phyloP scores from a whole-genome alignment of 371 early-diverging fungal species.

The Mucor saturninus region DNA sequence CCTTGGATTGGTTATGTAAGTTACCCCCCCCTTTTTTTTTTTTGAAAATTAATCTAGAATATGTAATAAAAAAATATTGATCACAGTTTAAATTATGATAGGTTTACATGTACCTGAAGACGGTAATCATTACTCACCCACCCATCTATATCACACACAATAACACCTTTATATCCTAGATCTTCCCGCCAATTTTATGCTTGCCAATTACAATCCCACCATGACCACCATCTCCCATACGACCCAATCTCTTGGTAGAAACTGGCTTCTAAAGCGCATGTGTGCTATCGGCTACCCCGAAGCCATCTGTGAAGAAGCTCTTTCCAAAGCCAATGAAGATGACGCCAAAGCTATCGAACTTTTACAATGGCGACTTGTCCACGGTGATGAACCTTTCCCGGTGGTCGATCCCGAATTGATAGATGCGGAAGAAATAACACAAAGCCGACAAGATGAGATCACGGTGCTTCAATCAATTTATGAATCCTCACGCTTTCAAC shows the following conservation, averaged over 20 bases:
- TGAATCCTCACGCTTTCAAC: constrained; percentile 35
- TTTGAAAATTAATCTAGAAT: background rate
- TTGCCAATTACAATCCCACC: constrained; percentile 64
- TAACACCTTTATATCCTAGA: constrained; percentile 38
- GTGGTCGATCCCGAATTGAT: constrained; percentile 32
- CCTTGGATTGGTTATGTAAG: constrained; percentile 90
- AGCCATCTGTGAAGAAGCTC: constrained; percentile 52
- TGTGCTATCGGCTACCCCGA: constrained; percentile 64
- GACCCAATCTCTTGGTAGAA: constrained; percentile 58
- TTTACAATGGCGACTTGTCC: constrained; percentile 46
- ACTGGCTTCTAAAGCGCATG: constrained; percentile 71
- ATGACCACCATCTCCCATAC: constrained; percentile 66
- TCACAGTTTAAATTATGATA: constrained; percentile 15
- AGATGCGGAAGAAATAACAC: constrained; percentile 42
- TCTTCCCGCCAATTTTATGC: constrained; percentile 67
- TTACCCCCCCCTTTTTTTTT: constrained; percentile 4
- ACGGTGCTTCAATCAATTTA: constrained; percentile 75
- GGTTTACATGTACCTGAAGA: constrained; percentile 89
- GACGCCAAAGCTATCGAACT: constrained; percentile 62
- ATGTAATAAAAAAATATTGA: too few relatives aligned
- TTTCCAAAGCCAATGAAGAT: constrained; percentile 46
- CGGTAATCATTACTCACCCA: constrained; percentile 31
- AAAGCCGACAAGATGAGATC: constrained; percentile 56
- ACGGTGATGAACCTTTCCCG: constrained; percentile 38
- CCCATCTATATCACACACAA: background rate